These are phyloP conservation scores for Vitellaria paradoxa DNA, from an alignment of 179 eudicot species.

Conservation along the genomic window DNA sequence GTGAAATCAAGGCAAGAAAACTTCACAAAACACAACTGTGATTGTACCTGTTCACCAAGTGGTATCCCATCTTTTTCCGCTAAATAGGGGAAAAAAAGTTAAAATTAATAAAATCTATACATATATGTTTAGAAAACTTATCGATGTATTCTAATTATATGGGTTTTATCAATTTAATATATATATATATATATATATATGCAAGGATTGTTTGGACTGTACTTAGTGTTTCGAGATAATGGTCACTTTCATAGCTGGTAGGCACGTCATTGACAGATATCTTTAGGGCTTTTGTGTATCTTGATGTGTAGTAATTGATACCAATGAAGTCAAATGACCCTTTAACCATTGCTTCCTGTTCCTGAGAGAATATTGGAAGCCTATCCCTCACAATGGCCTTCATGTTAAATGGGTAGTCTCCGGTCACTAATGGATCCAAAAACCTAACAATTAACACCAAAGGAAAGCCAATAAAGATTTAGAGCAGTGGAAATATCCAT, in stretches of 20 bases:
- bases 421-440: conserved; percentile 1
- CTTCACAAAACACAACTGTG: neutral
- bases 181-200: no score
- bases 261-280: neutral
- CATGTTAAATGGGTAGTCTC: conserved; percentile 9
- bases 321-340: conserved; percentile 18
- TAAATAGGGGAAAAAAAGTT: neutral
- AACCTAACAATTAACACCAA: neutral
- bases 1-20: neutral
- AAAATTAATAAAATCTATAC: neutral
- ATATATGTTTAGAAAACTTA: neutral
- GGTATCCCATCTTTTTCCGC: neutral
- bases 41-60: neutral
- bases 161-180: neutral
- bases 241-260: neutral
- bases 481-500: no score
- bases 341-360: conserved; percentile 6
- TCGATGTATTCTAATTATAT: neutral
- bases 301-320: conserved; percentile 9
- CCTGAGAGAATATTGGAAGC: conserved; percentile 4
- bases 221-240: neutral
- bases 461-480: neutral
- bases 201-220: neutral
- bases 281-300: neutral
- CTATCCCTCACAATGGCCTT: conserved; percentile 4